These are phyloP conservation scores for Geosiphon pyriformis DNA, from an alignment of 192 early-diverging fungal genomes.

Conservation along the genomic window DNA sequence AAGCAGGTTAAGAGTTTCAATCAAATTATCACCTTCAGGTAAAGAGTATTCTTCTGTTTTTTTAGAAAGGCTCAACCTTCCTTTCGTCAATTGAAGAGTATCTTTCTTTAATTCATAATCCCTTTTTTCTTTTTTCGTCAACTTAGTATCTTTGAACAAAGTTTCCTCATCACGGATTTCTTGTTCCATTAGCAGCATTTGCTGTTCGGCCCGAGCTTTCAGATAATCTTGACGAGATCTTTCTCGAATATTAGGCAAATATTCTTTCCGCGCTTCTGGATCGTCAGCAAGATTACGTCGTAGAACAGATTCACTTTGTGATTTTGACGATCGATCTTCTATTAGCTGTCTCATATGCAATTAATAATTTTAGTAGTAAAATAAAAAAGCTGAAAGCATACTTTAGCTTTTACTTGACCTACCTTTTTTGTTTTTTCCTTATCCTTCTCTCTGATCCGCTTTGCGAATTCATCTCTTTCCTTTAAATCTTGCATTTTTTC, in stretches of 20 bases:
- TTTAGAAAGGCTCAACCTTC: constrained; percentile 71
- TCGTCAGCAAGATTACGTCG: constrained; percentile 84
- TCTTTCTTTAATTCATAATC: constrained; percentile 83
- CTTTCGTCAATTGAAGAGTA: constrained; percentile 77
- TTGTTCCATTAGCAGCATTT: constrained; percentile 67
- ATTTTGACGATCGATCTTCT: constrained; percentile 65
- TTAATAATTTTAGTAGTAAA: background rate
- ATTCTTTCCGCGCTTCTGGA: constrained; percentile 57
- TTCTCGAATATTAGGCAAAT: constrained; percentile 74
- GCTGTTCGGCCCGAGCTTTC: constrained; percentile 77
- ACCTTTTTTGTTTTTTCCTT: constrained; percentile 70
- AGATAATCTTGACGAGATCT: constrained; percentile 89
- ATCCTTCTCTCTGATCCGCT: constrained; percentile 76
- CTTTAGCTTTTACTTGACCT: constrained; percentile 27
- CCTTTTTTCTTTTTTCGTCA: constrained; percentile 70
- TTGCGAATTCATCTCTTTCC: constrained; percentile 90
- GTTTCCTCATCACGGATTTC: constrained; percentile 85
- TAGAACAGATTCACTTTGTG: constrained; percentile 55
- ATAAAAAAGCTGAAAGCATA: background rate
- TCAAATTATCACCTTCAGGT: constrained; percentile 53
- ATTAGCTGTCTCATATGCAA: too few species aligned
- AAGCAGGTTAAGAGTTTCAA: constrained; percentile 14
- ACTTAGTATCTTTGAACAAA: constrained; percentile 65
- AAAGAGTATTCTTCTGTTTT: constrained; percentile 81
- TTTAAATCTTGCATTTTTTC: constrained; percentile 65